Evolutionary conservation across 352 stramenopile species (phyloP).

Genomic region (Phytophthora boehmeriae): DNA sequence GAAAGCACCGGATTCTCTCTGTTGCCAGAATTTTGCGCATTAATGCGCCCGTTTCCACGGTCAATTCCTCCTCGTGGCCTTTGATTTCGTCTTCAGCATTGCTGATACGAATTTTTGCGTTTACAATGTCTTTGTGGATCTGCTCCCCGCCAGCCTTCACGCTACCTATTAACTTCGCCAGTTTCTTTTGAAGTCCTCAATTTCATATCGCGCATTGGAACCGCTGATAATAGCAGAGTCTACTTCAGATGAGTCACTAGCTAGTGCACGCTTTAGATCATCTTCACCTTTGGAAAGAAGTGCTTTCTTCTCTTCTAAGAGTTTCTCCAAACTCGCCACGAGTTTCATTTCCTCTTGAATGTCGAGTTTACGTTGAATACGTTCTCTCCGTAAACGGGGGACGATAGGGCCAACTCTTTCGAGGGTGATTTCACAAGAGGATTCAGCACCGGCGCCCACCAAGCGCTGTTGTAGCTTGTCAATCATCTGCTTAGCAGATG

Average conservation of each 20-base stretch:
- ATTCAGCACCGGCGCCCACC: slow-evolving; percentile 65
- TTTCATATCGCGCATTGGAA: slow-evolving; percentile 62
- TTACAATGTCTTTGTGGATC: slow-evolving; percentile 64
- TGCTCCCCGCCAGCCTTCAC: slow-evolving; percentile 63
- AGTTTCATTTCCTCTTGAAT: slow-evolving; percentile 67
- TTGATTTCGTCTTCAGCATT: slow-evolving; percentile 74
- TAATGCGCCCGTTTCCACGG: slow-evolving; percentile 68
- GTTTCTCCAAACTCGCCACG: slow-evolving; percentile 49
- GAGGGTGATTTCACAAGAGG: slow-evolving; percentile 59
- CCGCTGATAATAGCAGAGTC: slow-evolving; percentile 73
- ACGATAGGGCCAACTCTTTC: slow-evolving; percentile 77
- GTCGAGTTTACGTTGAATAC: slow-evolving; percentile 61
- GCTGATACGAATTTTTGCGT: slow-evolving; percentile 65
- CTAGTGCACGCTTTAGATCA: slow-evolving; percentile 70
- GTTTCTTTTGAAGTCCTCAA: slow-evolving; percentile 83
- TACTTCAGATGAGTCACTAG: slow-evolving; percentile 66
- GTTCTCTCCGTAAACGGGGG: slow-evolving; percentile 54
- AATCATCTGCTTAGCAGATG: slow-evolving; percentile 38
- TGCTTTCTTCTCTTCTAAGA: slow-evolving; percentile 64
- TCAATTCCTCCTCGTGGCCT: slow-evolving; percentile 67
- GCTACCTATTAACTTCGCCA: slow-evolving; percentile 68
- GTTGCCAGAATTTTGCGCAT: slow-evolving; percentile 77
- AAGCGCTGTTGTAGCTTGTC: slow-evolving; percentile 57
- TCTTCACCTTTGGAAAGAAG: slow-evolving; percentile 60
- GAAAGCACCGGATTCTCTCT: slow-evolving; percentile 72